Conservation (phyloP, 2,329 filamentous ascomycete species). For the Botrytis tulipae region DNA sequence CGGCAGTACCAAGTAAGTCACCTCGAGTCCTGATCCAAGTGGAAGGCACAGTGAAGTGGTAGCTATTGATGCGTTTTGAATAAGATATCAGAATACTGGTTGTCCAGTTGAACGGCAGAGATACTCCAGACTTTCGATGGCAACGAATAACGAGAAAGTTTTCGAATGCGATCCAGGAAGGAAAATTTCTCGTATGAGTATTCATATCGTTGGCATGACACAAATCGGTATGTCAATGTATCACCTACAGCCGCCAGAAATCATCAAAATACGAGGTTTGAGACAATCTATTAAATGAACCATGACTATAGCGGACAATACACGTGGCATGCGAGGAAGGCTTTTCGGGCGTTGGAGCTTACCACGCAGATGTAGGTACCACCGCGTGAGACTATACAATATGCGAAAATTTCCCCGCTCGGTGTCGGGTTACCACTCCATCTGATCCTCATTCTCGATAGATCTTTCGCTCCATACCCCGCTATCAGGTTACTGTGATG, state of each 20-base stretch:
- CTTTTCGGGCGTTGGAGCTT: no score
- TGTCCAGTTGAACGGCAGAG: neutral
- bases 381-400: no score
- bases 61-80: neutral
- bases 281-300: no score
- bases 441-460: no score
- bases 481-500: no score
- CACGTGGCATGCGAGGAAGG: rapidly evolving
- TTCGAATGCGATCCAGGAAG: neutral
- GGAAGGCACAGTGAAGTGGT: neutral
- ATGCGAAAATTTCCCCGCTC: no score
- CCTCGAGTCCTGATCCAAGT: neutral
- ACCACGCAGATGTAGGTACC: no score
- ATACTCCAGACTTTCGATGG: neutral
- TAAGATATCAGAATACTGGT: neutral
- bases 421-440: no score
- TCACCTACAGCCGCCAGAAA: no score
- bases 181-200: neutral
- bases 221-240: neutral
- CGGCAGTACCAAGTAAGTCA: neutral
- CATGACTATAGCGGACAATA: no score
- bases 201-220: neutral
- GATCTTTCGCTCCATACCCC: no score
- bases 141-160: neutral
- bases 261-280: no score